Evolutionary conservation across 2,329 filamentous ascomycete species (phyloP).

Genomic region (Ilyonectria sp.): DNA sequence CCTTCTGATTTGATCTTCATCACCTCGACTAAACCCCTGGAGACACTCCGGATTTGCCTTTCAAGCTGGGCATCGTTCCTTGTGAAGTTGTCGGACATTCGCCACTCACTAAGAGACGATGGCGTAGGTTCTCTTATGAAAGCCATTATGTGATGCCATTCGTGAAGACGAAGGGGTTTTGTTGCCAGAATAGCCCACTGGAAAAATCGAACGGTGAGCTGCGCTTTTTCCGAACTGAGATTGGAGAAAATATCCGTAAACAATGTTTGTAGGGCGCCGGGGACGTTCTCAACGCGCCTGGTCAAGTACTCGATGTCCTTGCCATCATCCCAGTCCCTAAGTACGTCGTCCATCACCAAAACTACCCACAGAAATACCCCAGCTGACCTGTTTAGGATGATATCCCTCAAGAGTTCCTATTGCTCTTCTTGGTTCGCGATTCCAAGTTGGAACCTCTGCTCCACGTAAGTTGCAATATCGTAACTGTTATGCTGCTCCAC

Average conservation of each 20-base stretch:
- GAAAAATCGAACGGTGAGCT: conserved; percentile 8
- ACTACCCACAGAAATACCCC: conserved; percentile 35
- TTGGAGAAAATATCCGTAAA: conserved; percentile 8
- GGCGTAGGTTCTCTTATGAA: conserved; percentile 11
- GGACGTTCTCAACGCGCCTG: neutral
- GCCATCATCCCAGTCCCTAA: conserved; percentile 25
- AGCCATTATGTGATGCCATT: conserved; percentile 37
- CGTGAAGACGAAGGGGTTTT: conserved; percentile 22
- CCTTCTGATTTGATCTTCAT: neutral
- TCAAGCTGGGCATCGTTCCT: conserved; percentile 30
- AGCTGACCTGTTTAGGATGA: neutral
- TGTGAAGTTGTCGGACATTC: conserved; percentile 1
- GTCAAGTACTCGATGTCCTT: neutral
- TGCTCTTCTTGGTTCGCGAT: neutral
- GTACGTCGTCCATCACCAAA: conserved; percentile 21
- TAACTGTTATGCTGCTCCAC: conserved; percentile 20
- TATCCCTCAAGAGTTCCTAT: conserved; percentile 1
- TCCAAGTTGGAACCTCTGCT: conserved; percentile 2
- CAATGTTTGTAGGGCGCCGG: neutral
- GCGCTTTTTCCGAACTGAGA: neutral
- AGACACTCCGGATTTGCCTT: conserved; percentile 27
- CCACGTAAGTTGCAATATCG: conserved; percentile 30
- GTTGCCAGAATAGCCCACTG: conserved; percentile 28
- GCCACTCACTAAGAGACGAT: conserved; percentile 18
- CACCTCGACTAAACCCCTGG: conserved; percentile 30